Conservation (phyloP, 164 flowering plant species). For the Piper longum region DNA sequence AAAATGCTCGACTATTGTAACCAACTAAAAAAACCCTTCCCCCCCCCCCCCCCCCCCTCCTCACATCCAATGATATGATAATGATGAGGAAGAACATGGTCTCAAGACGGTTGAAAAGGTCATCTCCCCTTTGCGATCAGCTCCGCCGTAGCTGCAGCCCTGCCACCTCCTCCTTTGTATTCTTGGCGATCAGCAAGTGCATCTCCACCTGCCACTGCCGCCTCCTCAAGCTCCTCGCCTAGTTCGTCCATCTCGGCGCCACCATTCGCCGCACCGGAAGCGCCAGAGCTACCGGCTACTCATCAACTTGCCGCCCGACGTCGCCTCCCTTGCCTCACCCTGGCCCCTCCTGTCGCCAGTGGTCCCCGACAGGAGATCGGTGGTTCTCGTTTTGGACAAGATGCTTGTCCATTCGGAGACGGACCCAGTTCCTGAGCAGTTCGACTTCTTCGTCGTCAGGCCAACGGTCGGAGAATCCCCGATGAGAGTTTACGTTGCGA, state of each 20-base stretch:
- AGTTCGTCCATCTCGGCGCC: slow-evolving; percentile 31
- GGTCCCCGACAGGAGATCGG: slow-evolving; percentile 24
- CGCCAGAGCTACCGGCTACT: slow-evolving; percentile 27
- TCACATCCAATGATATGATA: too few species aligned
- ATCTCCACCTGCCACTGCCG: slow-evolving; percentile 63
- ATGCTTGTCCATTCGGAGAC: slow-evolving; percentile 57
- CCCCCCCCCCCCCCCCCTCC: too few species aligned
- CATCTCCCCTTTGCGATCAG: slow-evolving; percentile 21
- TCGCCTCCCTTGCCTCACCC: slow-evolving; percentile 2
- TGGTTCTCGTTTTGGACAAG: slow-evolving; percentile 78
- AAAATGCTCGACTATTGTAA: slow-evolving; percentile 23
- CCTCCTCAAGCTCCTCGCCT: slow-evolving; percentile 48
- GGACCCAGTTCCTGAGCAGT: slow-evolving; percentile 43
- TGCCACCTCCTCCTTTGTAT: slow-evolving; percentile 27
- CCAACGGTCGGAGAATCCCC: slow-evolving; percentile 45
- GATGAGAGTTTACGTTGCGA: slow-evolving; percentile 51
- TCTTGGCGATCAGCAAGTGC: slow-evolving; percentile 54
- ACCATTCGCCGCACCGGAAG: slow-evolving; percentile 23
- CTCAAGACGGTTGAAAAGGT: slow-evolving; percentile 38
- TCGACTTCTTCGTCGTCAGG: slow-evolving; percentile 61
- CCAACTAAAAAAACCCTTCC: slow-evolving; percentile 7
- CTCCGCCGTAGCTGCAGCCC: too few species aligned
- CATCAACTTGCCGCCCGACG: slow-evolving; percentile 5
- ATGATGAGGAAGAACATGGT: slow-evolving; percentile 34
- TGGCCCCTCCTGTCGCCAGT: too few species aligned